Evolutionary conservation across 805 yeast genomes (phyloP).

Genomic region (Candida morakotiae): DNA sequence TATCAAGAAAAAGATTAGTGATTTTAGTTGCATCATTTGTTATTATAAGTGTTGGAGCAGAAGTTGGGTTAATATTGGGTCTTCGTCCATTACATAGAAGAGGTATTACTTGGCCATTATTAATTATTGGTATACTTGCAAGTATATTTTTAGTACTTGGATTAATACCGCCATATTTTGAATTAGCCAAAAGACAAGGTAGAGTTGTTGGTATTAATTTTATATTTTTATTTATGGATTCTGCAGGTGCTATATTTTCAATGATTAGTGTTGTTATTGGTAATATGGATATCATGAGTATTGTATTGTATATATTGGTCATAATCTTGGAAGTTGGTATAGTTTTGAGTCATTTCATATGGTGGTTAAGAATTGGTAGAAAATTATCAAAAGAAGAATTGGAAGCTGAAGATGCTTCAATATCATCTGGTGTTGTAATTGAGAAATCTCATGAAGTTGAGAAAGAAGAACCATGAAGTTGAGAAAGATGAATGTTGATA

Average conservation of each 20-base stretch:
- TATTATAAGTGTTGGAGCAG: slow-evolving; percentile 50
- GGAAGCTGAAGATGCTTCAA: not conserved
- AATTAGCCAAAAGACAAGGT: slow-evolving; percentile 74
- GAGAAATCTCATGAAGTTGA: not conserved
- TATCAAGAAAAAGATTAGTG: slow-evolving; percentile 32
- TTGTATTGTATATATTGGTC: slow-evolving; percentile 69
- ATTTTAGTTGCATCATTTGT: slow-evolving; percentile 34
- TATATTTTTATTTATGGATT: slow-evolving; percentile 69
- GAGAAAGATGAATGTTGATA: no score
- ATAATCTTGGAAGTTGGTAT: slow-evolving; percentile 77
- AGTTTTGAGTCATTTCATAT: slow-evolving; percentile 60
- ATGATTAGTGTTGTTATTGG: slow-evolving; percentile 55
- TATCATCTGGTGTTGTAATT: not conserved
- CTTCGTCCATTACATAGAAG: slow-evolving; percentile 49
- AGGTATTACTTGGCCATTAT: slow-evolving; percentile 69
- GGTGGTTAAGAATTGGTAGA: slow-evolving; percentile 47
- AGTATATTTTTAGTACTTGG: slow-evolving; percentile 74
- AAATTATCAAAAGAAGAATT: slow-evolving; percentile 20
- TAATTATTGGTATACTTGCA: slow-evolving; percentile 78
- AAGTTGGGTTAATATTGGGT: slow-evolving; percentile 69
- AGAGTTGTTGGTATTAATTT: slow-evolving; percentile 88
- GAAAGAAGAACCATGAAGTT: not conserved
- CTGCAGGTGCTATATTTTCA: slow-evolving; percentile 76
- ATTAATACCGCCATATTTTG: slow-evolving; percentile 84
- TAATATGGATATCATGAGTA: slow-evolving; percentile 72